phyloP scores from a whole-genome alignment of 768 basidiomycete genomes.

The Guyanaporus albipodus region DNA sequence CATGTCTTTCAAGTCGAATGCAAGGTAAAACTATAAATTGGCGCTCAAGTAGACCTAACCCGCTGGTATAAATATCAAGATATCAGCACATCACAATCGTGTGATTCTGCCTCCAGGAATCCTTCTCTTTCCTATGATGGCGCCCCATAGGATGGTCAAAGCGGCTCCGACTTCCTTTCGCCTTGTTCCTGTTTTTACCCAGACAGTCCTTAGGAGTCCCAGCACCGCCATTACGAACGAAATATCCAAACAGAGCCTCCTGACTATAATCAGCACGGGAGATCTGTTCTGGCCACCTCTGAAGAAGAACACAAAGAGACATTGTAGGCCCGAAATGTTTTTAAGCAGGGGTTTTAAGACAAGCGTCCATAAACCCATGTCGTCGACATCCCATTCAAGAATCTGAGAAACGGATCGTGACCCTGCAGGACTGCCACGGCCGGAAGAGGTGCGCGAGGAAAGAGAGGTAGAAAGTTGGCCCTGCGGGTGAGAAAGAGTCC shows the following conservation, averaged over 20 bases:
- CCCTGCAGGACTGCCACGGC: constrained; percentile 42
- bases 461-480: constrained; percentile 39
- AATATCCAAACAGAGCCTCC: constrained; percentile 73
- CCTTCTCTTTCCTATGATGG: constrained; percentile 57
- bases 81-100: constrained; percentile 5
- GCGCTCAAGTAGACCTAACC: background rate
- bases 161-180: constrained; percentile 66
- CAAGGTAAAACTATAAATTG: background rate
- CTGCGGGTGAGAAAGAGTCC: constrained; percentile 26
- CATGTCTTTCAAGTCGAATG: background rate
- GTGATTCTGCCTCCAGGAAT: constrained; percentile 41
- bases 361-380: constrained; percentile 80
- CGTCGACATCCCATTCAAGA: constrained; percentile 66
- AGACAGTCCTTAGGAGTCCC: constrained; percentile 51
- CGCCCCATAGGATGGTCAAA: constrained; percentile 63
- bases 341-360: constrained; percentile 62
- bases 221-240: constrained; percentile 69
- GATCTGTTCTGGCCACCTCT: constrained; percentile 52
- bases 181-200: constrained; percentile 67
- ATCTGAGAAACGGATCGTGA: constrained; percentile 21
- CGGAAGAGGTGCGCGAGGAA: constrained; percentile 37
- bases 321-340: constrained; percentile 44
- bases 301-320: constrained; percentile 55
- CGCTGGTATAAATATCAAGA: constrained; percentile 12
- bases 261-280: constrained; percentile 62